Evolutionary conservation across 2,329 filamentous ascomycete genomes (phyloP).

Genomic region (Fusarium hainanense): DNA sequence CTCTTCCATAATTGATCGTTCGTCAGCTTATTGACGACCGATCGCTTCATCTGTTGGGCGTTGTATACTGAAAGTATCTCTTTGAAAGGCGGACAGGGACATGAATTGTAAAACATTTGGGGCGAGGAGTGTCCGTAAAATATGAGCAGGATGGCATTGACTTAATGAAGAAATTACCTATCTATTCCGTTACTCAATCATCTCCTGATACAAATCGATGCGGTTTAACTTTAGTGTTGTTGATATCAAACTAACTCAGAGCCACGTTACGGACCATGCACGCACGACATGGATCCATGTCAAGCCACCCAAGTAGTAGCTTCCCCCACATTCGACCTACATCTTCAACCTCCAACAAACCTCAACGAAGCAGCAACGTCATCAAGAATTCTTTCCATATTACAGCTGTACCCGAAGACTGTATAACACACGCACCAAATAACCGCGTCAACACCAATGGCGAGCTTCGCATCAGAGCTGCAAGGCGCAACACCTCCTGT

Average conservation of each 20-base stretch:
- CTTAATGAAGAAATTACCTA: constrained; percentile 12
- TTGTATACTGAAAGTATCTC: constrained; percentile 21
- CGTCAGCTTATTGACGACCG: background rate
- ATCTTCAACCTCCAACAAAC: constrained; percentile 10
- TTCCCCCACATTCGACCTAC: constrained; percentile 27
- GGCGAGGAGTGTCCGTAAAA: constrained; percentile 15
- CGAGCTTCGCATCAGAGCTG: constrained; percentile 46
- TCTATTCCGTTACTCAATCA: background rate
- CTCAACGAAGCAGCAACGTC: background rate
- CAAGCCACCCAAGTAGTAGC: background rate
- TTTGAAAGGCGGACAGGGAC: constrained; percentile 18
- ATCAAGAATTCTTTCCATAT: background rate
- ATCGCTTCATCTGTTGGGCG: constrained; percentile 17
- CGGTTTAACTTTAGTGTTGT: background rate
- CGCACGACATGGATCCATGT: background rate
- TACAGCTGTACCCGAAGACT: background rate
- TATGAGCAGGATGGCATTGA: constrained; percentile 2
- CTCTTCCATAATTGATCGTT: background rate
- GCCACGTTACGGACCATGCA: constrained; percentile 16
- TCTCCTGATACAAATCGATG: background rate
- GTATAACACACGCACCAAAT: background rate
- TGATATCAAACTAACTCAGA: background rate
- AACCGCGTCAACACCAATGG: constrained; percentile 35
- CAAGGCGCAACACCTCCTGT: constrained; percentile 65
- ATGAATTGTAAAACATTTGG: constrained; percentile 35